A percentile compares a stretch with the other conserved stretches of the same genome.
Evolutionary conservation across 169 alveolate species (phyloP).

Genomic region (Perkinsus marinus): DNA sequence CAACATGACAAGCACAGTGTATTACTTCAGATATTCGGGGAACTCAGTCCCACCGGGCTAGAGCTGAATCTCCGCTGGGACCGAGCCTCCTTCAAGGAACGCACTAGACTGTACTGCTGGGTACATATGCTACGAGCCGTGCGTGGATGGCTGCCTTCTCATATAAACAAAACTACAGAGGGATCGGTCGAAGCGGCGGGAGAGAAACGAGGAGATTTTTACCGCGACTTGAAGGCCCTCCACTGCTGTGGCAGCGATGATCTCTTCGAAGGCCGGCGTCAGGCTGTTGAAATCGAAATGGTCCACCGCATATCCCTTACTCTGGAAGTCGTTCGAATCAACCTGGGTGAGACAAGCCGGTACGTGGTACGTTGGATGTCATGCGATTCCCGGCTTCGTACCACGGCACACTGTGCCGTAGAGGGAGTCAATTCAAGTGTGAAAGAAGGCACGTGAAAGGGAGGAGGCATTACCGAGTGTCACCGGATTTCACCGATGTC

Average conservation of each 20-base stretch:
- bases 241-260: background rate
- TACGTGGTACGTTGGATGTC: background rate
- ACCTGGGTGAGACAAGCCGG: background rate
- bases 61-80: background rate
- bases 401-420: background rate
- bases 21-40: background rate
- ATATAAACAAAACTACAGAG: background rate
- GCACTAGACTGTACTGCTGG: background rate
- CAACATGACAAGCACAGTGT: too few relatives aligned
- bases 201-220: background rate
- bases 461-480: too few relatives aligned
- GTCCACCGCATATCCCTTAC: background rate
- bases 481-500: too few relatives aligned
- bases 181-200: background rate
- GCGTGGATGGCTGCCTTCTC: background rate
- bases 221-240: background rate
- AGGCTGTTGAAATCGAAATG: background rate
- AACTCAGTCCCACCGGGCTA: background rate
- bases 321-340: background rate
- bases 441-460: background rate
- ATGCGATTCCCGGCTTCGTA: background rate
- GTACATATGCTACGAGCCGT: background rate
- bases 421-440: background rate
- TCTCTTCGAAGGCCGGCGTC: background rate
- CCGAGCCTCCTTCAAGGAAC: background rate